These are phyloP conservation scores for Dendrostoma leiphaemia DNA, from an alignment of 2,329 filamentous ascomycete genomes.

Conservation along the genomic window DNA sequence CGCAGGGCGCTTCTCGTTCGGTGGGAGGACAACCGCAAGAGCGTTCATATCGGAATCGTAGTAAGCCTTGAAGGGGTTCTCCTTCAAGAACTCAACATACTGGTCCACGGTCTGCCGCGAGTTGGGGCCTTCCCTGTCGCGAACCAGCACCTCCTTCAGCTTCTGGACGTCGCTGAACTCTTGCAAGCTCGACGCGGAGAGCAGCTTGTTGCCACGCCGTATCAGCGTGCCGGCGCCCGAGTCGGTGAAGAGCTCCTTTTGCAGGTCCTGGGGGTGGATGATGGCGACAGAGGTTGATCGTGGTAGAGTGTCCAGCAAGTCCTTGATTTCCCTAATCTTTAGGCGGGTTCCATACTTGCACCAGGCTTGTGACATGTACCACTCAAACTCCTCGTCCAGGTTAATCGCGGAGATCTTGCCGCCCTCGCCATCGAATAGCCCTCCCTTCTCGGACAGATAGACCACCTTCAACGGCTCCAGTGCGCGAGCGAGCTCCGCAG, in stretches of 20 bases:
- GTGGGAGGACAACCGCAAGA: conserved; percentile 81
- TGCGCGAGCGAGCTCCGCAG: conserved; percentile 84
- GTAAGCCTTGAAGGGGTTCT: conserved; percentile 84
- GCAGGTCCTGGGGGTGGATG: conserved; percentile 91
- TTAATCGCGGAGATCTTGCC: conserved; percentile 98
- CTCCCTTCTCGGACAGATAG: conserved; percentile 97
- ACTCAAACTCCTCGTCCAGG: conserved; percentile 91
- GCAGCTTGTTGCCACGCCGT: conserved; percentile 85
- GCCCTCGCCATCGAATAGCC: conserved; percentile 87
- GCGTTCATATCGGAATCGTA: conserved; percentile 94
- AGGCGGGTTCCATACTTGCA: conserved; percentile 90
- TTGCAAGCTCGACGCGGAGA: conserved; percentile 66
- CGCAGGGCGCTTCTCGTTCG: conserved; percentile 63
- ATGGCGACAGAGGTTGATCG: conserved; percentile 94
- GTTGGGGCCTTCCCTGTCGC: conserved; percentile 79
- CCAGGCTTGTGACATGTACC: conserved; percentile 92
- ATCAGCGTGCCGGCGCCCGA: conserved; percentile 93
- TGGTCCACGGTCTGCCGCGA: conserved; percentile 80
- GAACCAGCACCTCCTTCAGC: conserved; percentile 78
- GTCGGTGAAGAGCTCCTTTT: conserved; percentile 96
- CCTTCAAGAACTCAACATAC: conserved; percentile 76
- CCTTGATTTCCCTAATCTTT: conserved; percentile 98
- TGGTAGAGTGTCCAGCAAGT: conserved; percentile 82
- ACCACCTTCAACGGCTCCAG: conserved; percentile 96
- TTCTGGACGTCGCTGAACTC: conserved; percentile 75